Percentiles rank a stretch among this genome's conserved stretches.
Conservation (phyloP, 208 protist species). For the Crithidia bombi region DNA sequence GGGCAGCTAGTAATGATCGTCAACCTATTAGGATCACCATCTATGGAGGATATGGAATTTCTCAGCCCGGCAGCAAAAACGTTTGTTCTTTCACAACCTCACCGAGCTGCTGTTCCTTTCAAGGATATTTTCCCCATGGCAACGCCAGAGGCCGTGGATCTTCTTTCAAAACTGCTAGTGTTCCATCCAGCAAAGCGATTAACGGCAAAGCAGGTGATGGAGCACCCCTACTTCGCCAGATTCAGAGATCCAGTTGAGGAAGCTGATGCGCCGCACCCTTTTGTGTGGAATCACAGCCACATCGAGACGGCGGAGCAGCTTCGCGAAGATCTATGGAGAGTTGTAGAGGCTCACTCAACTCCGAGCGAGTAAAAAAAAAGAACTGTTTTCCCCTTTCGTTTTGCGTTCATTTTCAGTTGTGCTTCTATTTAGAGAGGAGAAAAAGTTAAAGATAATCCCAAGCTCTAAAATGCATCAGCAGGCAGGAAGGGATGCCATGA, state of each 20-base stretch:
- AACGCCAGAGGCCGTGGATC: slow-evolving; percentile 91
- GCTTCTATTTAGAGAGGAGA: too few species aligned
- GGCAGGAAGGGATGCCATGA: too few species aligned
- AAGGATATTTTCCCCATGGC: slow-evolving; percentile 93
- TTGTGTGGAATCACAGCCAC: slow-evolving; percentile 76
- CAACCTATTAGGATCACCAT: slow-evolving; percentile 79
- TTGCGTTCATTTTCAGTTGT: slow-evolving; percentile 1
- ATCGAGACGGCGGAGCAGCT: slow-evolving; percentile 72
- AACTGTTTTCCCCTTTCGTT: slow-evolving; percentile 25
- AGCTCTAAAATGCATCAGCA: too few species aligned
- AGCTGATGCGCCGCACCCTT: slow-evolving; percentile 59
- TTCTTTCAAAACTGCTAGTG: slow-evolving; percentile 94
- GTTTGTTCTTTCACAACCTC: slow-evolving; percentile 78
- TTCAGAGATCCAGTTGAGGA: slow-evolving; percentile 90
- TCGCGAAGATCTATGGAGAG: slow-evolving; percentile 76
- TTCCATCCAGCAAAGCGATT: slow-evolving; percentile 97
- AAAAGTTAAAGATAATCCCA: slow-evolving; percentile 8
- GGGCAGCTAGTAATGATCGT: slow-evolving; percentile 86
- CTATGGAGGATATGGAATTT: slow-evolving; percentile 83
- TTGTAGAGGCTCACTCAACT: slow-evolving; percentile 65
- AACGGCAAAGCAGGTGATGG: slow-evolving; percentile 93
- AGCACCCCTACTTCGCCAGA: slow-evolving; percentile 93
- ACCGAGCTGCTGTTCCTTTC: slow-evolving; percentile 48
- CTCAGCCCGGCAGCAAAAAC: slow-evolving; percentile 77
- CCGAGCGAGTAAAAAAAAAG: slow-evolving; percentile 10